Base-by-base conservation (phyloP, 257 asterid species). In the Fraxinus americana region DNA sequence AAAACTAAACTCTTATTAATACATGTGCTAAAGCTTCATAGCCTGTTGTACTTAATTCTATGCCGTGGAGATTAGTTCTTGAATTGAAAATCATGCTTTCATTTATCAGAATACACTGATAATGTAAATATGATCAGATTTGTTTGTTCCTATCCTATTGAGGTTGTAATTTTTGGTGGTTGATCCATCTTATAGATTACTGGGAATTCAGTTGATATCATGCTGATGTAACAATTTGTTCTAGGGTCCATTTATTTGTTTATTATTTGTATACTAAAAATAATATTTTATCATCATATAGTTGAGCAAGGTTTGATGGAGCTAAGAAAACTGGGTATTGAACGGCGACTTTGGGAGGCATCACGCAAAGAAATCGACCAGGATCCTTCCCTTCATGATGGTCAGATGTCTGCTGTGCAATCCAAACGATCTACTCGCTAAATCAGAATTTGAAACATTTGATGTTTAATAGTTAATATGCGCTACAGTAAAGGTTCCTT, bases 241-340 rank as follows among this genome's bases (percentile, higher is more conserved):
- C 19, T 69, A 12, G 21, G 29, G 8, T 59, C 66, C 2, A 25
- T 27, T 27, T 27, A 1, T 63, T 63, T 63, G 19, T 68, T 38
- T 71, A 30, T 35, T 23, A 50, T 52, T 45, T 70, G 16, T 70
- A 25, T 63, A 52, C 71, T 79, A 68, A 77, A 68, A 41, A 68
- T 17, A 41, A n/a, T 13, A 68, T 43, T 54, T 39, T 59, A 59
- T 59, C 29, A 35, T 79, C 77, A 73, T 61, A 66, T 75, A 87
- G 91, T 81, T 75, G 91, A 87, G 82, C 89, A 80, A 81, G 91
- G 89, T 16, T 67, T 87, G 75, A 83, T 79, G 83, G 91, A 87
- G 82, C 83, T 87, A 75, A 81, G 86, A 76, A 87, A 85, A 81
- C 70, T 85, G 79, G 83, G 85, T 23, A 85, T 87, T 70, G 91